Evolutionary conservation across 2,329 filamentous ascomycete genomes (phyloP).

Genomic region (Pseudodiploospora longispora): DNA sequence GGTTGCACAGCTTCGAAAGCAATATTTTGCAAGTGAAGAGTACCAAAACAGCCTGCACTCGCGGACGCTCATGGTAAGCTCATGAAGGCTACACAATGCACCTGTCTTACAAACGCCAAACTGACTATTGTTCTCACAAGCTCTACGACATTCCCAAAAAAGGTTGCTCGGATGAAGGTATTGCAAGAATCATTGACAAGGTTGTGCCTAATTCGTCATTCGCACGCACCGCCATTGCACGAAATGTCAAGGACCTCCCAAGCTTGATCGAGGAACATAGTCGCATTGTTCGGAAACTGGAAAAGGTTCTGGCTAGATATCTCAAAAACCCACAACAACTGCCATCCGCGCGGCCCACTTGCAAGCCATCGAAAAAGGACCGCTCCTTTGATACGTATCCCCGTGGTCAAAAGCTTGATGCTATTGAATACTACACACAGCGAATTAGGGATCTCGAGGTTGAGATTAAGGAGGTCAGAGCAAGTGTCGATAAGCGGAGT

Average conservation of each 20-base stretch:
- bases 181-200: conserved; percentile 73
- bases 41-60: conserved; percentile 86
- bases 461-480: conserved; percentile 75
- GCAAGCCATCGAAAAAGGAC: conserved; percentile 74
- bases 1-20: conserved; percentile 60
- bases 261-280: conserved; percentile 79
- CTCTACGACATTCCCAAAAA: conserved; percentile 76
- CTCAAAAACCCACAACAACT: conserved; percentile 78
- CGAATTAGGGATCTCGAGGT: conserved; percentile 76
- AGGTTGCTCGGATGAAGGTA: conserved; percentile 76
- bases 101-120: neutral
- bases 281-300: conserved; percentile 70
- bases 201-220: conserved; percentile 71
- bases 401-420: conserved; percentile 71
- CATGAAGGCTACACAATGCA: no score
- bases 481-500: conserved; percentile 76
- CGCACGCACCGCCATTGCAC: conserved; percentile 72
- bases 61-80: conserved; percentile 53
- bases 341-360: conserved; percentile 67
- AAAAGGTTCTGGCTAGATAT: conserved; percentile 80
- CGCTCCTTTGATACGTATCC: conserved; percentile 56
- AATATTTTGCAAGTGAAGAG: conserved; percentile 77
- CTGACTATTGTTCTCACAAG: conserved; percentile 33
- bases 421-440: conserved; percentile 85
- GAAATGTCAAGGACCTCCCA: conserved; percentile 87